Base-by-base conservation (phyloP, 306 rosid genomes). In the Hippophae rhamnoides region DNA sequence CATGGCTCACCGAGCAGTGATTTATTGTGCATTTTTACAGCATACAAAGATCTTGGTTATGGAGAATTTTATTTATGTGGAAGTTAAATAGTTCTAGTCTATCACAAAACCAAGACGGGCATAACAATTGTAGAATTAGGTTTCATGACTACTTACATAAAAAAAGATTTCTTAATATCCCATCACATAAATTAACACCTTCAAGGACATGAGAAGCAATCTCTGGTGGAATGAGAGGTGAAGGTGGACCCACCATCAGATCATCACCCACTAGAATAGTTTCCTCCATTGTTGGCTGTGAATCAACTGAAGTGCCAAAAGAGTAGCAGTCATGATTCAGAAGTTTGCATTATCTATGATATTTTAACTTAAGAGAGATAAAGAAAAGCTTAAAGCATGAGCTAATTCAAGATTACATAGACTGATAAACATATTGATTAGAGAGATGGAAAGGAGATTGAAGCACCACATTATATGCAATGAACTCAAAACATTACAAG, bases 181-280 rank as follows among this genome's bases (percentile, higher is more conserved):
- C 96, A 65, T 92, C 99, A 51, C 99, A 92, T 40, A 85, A 68
- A 66, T 92, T 81, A 66, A 92, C 82, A 56, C 95, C 99, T 71
- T 88, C 81, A 59, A 88, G 87, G 38, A 92, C 99, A 73, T 92
- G 95, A 27, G 97, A 84, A 14, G 99, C 95, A 60, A 93, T 93
- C 76, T 88, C 97, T 0, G 77, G 82, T 43, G 99, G 99, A 53
- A 92, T 87, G 58, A 83, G 49, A 54, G 96, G 99, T 57, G 99
- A 85, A 10, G 99, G 99, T 23, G 90, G 95, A 43, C 95, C 96
- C 74, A 13, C 78, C 93, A 92, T 92, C 58, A 92, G 74, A 79
- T 92, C 96, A 75, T 92, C 96, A 3, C 96, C 99, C 10, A 88
- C 96, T 86, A 88, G 71, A 69, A 88, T 87, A 13, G 95, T 92